phyloP scores from a whole-genome alignment of 2,329 filamentous ascomycete species.

The Aphanocladium album region DNA sequence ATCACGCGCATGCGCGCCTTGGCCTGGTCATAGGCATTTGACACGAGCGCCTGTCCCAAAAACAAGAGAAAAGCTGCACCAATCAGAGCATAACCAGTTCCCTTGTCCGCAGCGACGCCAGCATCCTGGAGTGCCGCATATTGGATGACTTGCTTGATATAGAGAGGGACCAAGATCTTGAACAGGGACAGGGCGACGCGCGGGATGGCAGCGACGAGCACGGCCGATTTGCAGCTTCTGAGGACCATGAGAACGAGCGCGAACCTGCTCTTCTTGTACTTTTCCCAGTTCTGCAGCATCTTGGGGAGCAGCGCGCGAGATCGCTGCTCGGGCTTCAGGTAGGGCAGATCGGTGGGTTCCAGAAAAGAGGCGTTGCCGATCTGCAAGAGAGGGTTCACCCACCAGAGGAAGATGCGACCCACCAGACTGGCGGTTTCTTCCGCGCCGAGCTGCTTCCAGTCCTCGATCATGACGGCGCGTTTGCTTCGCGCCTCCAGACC shows the following conservation, averaged over 20 bases:
- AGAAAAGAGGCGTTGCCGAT: constrained; percentile 13
- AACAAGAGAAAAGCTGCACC: not conserved
- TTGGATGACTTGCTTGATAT: not conserved
- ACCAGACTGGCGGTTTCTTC: constrained; percentile 27
- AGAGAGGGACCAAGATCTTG: not conserved
- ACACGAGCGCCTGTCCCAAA: not conserved
- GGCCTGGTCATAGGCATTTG: constrained; percentile 4
- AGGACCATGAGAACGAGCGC: not conserved
- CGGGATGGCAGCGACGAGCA: not conserved
- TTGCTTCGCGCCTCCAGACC: constrained; percentile 16
- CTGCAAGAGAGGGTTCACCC: constrained; percentile 17
- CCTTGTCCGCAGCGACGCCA: not conserved
- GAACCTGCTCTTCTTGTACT: not conserved
- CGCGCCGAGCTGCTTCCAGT: constrained; percentile 18
- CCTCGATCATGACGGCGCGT: constrained; percentile 18
- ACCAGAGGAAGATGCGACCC: constrained; percentile 18
- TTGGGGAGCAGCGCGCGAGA: constrained; percentile 3
- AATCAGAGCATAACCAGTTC: not conserved
- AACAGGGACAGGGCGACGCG: not conserved
- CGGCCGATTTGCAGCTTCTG: not conserved
- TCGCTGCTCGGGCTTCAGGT: not conserved
- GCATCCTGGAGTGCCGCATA: not conserved
- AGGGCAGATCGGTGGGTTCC: not conserved
- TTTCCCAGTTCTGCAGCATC: not conserved
- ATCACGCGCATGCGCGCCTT: not conserved